Evolutionary conservation across 345 rosid genomes (phyloP).

Genomic region (Eucalyptus erythrocorys): DNA sequence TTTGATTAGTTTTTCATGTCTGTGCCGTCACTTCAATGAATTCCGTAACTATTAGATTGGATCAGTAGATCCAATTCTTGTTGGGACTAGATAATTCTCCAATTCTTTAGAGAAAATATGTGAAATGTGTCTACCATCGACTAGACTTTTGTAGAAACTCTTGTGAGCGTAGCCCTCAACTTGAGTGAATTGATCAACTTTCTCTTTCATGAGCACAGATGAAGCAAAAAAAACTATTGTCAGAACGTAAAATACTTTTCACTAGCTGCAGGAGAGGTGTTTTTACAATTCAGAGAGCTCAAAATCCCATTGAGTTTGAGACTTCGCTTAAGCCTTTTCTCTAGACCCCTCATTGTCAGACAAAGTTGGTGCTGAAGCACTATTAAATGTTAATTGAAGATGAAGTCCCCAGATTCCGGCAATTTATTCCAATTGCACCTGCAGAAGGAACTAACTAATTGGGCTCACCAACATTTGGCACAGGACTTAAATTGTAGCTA

Average conservation of each 20-base stretch:
- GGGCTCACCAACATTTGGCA: not conserved
- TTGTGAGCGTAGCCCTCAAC: rapidly evolving
- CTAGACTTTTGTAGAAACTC: not conserved
- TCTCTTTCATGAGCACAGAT: not conserved
- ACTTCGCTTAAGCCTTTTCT: conserved; percentile 4
- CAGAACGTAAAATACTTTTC: not conserved
- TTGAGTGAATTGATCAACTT: not conserved
- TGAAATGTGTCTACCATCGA: rapidly evolving
- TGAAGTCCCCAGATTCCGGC: conserved; percentile 36
- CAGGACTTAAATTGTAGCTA: conserved; percentile 29
- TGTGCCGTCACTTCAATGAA: rapidly evolving
- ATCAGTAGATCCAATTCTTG: rapidly evolving
- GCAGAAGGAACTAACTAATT: not conserved
- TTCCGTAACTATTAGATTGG: not conserved
- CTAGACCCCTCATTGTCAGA: conserved; percentile 20
- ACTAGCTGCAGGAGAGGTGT: not conserved
- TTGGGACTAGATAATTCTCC: rapidly evolving
- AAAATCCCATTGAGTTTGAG: not conserved
- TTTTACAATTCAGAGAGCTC: not conserved
- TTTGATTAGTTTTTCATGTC: not conserved
- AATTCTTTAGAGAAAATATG: not conserved
- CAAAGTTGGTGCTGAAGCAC: conserved; percentile 9
- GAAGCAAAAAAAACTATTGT: not conserved
- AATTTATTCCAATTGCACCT: conserved; percentile 82
- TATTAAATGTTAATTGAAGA: conserved; percentile 1